Base-by-base conservation (phyloP, 768 basidiomycete genomes). In the Trametopsis cervina region DNA sequence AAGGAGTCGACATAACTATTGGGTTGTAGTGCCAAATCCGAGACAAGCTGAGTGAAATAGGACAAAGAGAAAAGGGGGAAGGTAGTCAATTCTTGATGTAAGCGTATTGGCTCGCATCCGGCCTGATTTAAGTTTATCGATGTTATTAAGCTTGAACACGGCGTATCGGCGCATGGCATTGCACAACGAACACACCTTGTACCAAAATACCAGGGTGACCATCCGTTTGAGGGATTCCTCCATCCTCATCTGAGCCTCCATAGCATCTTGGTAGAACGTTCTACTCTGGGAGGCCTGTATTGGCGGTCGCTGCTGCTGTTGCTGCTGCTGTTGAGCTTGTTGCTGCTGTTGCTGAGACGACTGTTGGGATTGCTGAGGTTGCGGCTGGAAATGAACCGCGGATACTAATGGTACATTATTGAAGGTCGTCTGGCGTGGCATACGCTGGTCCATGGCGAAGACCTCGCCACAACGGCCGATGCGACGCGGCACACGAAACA, bases 201-300 rank as follows among this genome's bases (percentile, higher is more conserved):
- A 82, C 83, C 83, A 85, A 50, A 83, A 75, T 44, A 85, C 73
- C 50, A 85, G 71, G 1, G 80, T 83, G 7, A 83, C 72, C 4
- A 81, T 77, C 26, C 79, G 73, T 49, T 66, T 72, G 42, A 70
- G 61, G 9, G 71, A 63, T 20, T 68, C 67, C 46, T 69, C 63
- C 11, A 60, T 25, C 5, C 41, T 47, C 9, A 22, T 54, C 15
- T 50, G 51, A 22, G 44, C 44, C 15, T 57, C 55, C 4, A 22
- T 36, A 18, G 44, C 18, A 21, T 51, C 49, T 18, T 39, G 47
- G 26, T 48, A 45, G 26, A 24, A 44, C 13, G 46, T 18, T 35
- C 33, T 35, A n/a, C n/a, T n/a, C 10, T n/a, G n/a, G n/a, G n/a
- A n/a, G n/a, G n/a, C n/a, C n/a, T 44, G 44, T 27, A 44, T 35